A percentile compares a stretch with the other conserved stretches of the same genome.
Conservation (phyloP, 2,329 filamentous ascomycete genomes). For the Domatiomyces catenatus region DNA sequence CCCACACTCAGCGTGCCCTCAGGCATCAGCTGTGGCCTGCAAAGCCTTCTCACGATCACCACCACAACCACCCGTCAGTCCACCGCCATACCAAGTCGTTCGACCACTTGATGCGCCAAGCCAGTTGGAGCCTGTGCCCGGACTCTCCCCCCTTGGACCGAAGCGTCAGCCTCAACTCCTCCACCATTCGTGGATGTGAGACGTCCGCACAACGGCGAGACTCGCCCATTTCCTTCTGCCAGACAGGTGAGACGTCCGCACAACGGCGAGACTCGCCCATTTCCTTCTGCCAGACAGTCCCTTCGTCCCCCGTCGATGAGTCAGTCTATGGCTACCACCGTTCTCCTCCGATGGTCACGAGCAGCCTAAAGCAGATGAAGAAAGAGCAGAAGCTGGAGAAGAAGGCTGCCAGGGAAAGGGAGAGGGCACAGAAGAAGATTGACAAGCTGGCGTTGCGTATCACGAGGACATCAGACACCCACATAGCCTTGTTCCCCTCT, state of each 20-base stretch:
- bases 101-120: neutral
- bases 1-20: conserved; percentile 7
- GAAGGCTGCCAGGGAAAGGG: conserved; percentile 10
- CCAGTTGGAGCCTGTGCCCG: neutral
- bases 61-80: neutral
- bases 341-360: conserved; percentile 4
- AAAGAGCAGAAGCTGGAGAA: conserved; percentile 9
- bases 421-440: conserved; percentile 5
- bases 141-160: conserved; percentile 1
- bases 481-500: neutral
- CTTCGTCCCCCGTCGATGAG: conserved; percentile 1
- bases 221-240: conserved; percentile 11
- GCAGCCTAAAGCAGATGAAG: conserved; percentile 9
- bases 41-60: neutral
- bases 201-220: conserved; percentile 10
- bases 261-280: conserved; percentile 11
- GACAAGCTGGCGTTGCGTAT: neutral
- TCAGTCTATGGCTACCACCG: conserved; percentile 5
- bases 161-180: conserved; percentile 10
- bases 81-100: neutral
- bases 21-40: neutral
- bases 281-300: conserved; percentile 7
- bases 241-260: conserved; percentile 11
- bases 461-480: neutral
- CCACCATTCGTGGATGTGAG: conserved; percentile 9